Conservation (phyloP, 2,329 filamentous ascomycete genomes). For the Xylaria sp. region DNA sequence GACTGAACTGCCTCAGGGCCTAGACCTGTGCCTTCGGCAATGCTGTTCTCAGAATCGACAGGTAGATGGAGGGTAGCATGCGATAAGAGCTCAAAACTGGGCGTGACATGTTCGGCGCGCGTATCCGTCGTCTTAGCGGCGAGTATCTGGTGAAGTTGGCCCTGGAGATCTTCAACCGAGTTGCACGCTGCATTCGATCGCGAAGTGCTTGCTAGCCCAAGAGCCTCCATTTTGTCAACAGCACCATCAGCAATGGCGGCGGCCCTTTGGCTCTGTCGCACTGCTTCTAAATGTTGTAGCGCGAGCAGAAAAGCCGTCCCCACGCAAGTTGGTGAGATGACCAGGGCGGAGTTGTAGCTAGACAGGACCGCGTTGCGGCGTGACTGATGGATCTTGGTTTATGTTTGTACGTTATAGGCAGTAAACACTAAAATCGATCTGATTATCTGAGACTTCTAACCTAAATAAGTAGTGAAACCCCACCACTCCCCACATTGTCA, state of each 20-base stretch:
- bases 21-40: slow-evolving; percentile 45
- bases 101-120: slow-evolving; percentile 61
- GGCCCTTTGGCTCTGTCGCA: not conserved
- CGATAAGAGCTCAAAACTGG: slow-evolving; percentile 59
- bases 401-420: slow-evolving; percentile 12
- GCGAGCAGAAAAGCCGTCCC: not conserved
- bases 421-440: not conserved
- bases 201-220: slow-evolving; percentile 45
- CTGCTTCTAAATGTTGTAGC: not conserved
- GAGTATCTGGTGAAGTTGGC: slow-evolving; percentile 56
- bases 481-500: no score
- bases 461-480: no score
- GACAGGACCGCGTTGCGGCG: slow-evolving; percentile 19
- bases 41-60: slow-evolving; percentile 52
- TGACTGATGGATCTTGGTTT: not conserved
- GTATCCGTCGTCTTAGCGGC: slow-evolving; percentile 57
- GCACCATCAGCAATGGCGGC: not conserved
- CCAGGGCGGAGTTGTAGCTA: slow-evolving; percentile 3
- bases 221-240: slow-evolving; percentile 45
- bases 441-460: no score
- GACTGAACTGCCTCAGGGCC: slow-evolving; percentile 40
- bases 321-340: slow-evolving; percentile 3
- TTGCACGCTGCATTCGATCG: slow-evolving; percentile 49
- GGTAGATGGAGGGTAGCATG: slow-evolving; percentile 57
- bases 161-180: slow-evolving; percentile 59